Evolutionary conservation across 768 basidiomycete genomes (phyloP), one percentile per base, ranked within the genome.

Genomic region (Royoungia palumana): DNA sequence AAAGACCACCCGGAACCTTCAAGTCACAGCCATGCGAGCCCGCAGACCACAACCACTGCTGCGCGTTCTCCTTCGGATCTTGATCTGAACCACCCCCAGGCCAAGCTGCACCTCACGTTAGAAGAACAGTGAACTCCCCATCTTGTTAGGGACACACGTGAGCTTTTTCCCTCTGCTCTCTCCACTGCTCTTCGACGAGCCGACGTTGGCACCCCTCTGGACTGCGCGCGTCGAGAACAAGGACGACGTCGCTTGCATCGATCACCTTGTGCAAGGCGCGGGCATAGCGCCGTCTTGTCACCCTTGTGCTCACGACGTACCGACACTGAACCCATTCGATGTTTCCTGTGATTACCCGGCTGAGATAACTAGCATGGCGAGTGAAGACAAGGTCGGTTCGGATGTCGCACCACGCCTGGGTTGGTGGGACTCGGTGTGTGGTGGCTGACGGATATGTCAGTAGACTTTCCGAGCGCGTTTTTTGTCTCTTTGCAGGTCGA

Each of bases 141-240:
- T 88, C 72, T 99, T 97, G 68, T 97, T 98, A 16, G 98, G 66
- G 4, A 97, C 91, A 46, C 93, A 91, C 2, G 98, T 83, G 25
- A 98, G 72, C 63, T 83, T 89, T 75, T 99, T 99, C 8, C 94
- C 89, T 54, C 95, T 89, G 19, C 73, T 74, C 63, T 94, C 93
- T 30, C 89, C 76, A 92, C 64, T 96, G 94, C 62, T 95, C 91
- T 66, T 99, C 96, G 5, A 98, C 93, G 35, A 95, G 76, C 44
- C 87, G 76, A 68, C 92, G 95, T 55, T 94, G 71, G 35, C 92
- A 94, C 0, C 95, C 94, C 50, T 95, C 88, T 2, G 96, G 95
- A 72, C 98, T n/a, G n/a, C n/a, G n/a, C 95, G 35, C 95, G 70
- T 98, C 96, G 14, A 98, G 75, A 0, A 92, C 89, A 28, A 89